Evolutionary conservation across 371 early-diverging fungal species (phyloP), one percentile per base, ranked within the genome.

Genomic region (Capillidium heterosporum): DNA sequence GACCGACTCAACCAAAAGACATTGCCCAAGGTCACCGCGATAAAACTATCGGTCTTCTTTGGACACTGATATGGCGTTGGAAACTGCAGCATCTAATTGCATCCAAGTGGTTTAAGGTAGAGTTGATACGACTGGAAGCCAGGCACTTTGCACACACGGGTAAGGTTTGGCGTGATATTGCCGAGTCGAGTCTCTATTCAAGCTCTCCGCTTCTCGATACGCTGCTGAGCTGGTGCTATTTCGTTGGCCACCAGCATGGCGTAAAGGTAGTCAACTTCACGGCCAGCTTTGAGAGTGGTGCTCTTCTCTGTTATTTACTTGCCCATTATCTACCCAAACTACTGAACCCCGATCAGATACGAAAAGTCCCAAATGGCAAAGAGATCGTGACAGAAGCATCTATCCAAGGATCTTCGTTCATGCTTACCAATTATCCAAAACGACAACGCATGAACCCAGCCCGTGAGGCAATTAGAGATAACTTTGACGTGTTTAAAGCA

Each of bases 1-100:
- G 67, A 19, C 41, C 59, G 13, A 63, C 66, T 21, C 47, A n/a
- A n/a, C 47, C 69, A 32, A 52, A 61, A 11, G 66, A 66, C 28
- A 61, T 68, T 29, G 69, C 64, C 1, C 61, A 66, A 28, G 69
- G 69, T 5, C 62, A 68, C 23, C 66, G 69, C 8, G 65, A 68
- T 48, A 68, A 68, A 56, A 68, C 67, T 1, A 63, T 68, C 54
- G 69, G 64, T 1, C 56, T 68, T 10, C 41, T 68, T 2, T 69
- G 69, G 69, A 64, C 61, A 26, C 40, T 69, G 42, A 61, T 66
- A 40, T 52, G 63, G 43, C 60, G 63, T 21, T 68, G 69, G 69
- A 62, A 64, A 32, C 60, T 68, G 3, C 54, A 67, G 17, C 62
- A 59, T 23, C 31, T 50, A 31, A 32, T 50, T 26, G 51, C 21